Base-by-base conservation (phyloP, 169 alveolate species). In the Theileria parva region DNA sequence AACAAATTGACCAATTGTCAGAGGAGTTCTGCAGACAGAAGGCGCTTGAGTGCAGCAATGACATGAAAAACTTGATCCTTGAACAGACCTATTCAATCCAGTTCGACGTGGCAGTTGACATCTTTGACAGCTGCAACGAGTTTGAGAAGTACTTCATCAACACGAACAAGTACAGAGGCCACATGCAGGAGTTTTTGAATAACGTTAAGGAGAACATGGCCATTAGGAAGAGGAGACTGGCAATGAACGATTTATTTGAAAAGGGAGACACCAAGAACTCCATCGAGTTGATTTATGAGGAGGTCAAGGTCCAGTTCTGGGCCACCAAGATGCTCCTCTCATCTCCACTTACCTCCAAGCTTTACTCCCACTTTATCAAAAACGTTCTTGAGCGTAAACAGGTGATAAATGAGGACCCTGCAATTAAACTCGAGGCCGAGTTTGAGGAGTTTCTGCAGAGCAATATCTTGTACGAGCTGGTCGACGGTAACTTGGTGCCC, bases 81-180 rank as follows among this genome's bases (percentile, higher is more conserved):
- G 97, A 94, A 87, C 97, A 94, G 77, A 92, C 97, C 50, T 88
- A 93, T 86, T 94, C 97, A 25, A 90, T 94, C 28, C 95, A 89
- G 79, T 92, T 93, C 71, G 97, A 93, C 60, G 93, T 92, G 74
- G 92, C 92, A 7, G 94, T 87, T 57, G 96, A 92, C 84, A 86
- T 92, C 63, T 93, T 93, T 80, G 95, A 90, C 64, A 91, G 94
- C 69, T 91, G 95, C 89, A 70, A 81, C 74, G 92, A 87, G 48
- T 93, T 92, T 77, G 96, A 93, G 71, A 85, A 81, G 77, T 89
- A 91, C 77, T 90, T 93, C 81, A 88, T 91, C 48, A 86, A 91
- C 39, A 86, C 88, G 23, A 85, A 81, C 66, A 89, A 91, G 2
- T 85, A 85, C 74, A 79, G 88, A 34, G 85, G 90, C 50, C 81